phyloP scores from a whole-genome alignment of 148 eudicot species.

The Dianthus caryophyllus region DNA sequence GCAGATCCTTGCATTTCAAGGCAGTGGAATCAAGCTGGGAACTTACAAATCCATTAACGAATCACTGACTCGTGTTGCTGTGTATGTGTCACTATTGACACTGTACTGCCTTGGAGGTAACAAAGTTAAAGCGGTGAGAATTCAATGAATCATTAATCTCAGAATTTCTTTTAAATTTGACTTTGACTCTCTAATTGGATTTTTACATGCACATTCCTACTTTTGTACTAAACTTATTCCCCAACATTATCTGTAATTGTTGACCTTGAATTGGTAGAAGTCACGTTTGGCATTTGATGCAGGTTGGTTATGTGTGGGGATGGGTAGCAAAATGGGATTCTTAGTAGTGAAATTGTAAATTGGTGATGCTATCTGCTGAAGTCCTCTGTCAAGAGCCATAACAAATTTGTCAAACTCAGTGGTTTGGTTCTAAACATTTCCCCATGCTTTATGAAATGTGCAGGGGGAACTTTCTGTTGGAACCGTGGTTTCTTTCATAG shows the following conservation, averaged over 20 bases:
- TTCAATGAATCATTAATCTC: slow-evolving; percentile 7
- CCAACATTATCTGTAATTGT: background rate
- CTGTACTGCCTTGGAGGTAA: slow-evolving; percentile 87
- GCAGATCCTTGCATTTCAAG: slow-evolving; percentile 75
- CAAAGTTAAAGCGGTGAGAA: slow-evolving; percentile 91
- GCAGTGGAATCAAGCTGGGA: slow-evolving; percentile 85
- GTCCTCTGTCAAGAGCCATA: background rate
- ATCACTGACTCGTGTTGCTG: slow-evolving; percentile 82
- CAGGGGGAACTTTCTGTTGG: slow-evolving; percentile 95
- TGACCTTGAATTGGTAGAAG: background rate
- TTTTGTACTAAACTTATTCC: too few species aligned
- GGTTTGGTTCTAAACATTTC: background rate
- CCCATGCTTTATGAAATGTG: slow-evolving; percentile 22
- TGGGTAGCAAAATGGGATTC: background rate
- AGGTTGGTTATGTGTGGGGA: background rate
- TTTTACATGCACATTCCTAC: background rate
- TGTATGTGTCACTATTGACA: slow-evolving; percentile 80
- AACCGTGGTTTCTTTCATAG: slow-evolving; percentile 87
- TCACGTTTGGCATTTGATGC: slow-evolving; percentile 3
- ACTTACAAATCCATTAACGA: slow-evolving; percentile 79
- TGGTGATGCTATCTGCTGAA: background rate
- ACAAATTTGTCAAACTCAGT: slow-evolving; percentile 1
- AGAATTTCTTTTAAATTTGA: background rate
- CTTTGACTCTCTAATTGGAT: background rate
- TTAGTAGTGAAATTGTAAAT: too few species aligned